Percentiles rank a stretch among this genome's conserved stretches.
Evolutionary conservation across 192 early-diverging fungal genomes (phyloP).

Genomic region (Linnemannia hyalina): DNA sequence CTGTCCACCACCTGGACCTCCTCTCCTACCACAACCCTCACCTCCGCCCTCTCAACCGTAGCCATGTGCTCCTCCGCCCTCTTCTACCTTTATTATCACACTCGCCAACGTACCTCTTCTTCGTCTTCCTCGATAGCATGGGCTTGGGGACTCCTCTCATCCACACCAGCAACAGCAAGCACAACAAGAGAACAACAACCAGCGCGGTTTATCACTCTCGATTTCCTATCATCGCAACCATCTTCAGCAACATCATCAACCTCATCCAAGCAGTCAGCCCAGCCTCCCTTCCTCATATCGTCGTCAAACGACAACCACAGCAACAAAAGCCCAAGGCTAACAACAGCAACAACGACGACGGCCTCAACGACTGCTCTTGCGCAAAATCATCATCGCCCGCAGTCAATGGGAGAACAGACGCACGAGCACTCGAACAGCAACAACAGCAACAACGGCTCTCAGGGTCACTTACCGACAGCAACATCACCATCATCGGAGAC

Average conservation of each 20-base stretch:
- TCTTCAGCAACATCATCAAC: neutral
- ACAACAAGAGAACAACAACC: neutral
- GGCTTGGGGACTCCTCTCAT: neutral
- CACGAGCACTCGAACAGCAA: neutral
- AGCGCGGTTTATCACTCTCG: neutral
- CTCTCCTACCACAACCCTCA: neutral
- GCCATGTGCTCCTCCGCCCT: slow-evolving; percentile 16
- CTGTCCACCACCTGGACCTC: slow-evolving; percentile 20
- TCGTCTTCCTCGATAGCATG: neutral
- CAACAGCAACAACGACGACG: neutral
- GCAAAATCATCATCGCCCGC: neutral
- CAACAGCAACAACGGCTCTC: neutral
- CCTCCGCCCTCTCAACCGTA: slow-evolving; percentile 1
- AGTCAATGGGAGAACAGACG: neutral
- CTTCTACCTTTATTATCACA: neutral
- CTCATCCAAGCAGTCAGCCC: neutral
- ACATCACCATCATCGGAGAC: neutral
- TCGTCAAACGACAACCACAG: neutral
- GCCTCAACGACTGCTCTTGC: neutral
- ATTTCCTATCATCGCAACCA: neutral
- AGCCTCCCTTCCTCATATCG: neutral
- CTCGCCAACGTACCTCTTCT: neutral
- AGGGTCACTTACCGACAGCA: neutral
- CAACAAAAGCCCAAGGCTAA: neutral
- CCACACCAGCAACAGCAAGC: neutral